Conservation (phyloP, 2,329 filamentous ascomycete genomes). For the Tolypocladium paradoxum region DNA sequence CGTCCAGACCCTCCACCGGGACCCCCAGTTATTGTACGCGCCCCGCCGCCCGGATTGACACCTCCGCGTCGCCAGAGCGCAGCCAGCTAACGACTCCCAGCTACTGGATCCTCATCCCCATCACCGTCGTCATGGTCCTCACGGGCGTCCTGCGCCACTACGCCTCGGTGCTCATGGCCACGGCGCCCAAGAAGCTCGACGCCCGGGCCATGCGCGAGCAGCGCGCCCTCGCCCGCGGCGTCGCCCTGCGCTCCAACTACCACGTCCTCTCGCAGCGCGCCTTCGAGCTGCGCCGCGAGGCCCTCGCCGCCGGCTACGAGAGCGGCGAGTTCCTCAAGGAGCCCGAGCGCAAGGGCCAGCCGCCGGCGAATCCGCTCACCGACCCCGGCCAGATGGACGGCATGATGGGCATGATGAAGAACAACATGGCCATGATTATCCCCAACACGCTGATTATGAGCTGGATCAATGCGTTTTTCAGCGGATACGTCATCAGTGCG, state of each 20-base stretch:
- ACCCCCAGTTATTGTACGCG: constrained; percentile 95
- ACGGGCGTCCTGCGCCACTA: constrained; percentile 96
- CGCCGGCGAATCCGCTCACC: constrained; percentile 84
- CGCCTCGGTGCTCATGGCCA: constrained; percentile 81
- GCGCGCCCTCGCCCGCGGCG: constrained; percentile 69
- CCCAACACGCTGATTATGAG: constrained; percentile 99
- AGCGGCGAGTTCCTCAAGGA: constrained; percentile 83
- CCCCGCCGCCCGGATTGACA: not conserved
- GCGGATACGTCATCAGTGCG: constrained; percentile 89
- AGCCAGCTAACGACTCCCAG: constrained; percentile 32
- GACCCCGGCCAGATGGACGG: constrained; percentile 97
- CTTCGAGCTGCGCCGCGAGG: constrained; percentile 72
- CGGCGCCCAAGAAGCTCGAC: constrained; percentile 71
- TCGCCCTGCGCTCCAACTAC: constrained; percentile 75
- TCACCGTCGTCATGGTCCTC: constrained; percentile 94
- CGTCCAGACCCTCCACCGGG: constrained; percentile 92
- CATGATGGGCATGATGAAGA: constrained; percentile 99
- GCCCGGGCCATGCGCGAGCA: constrained; percentile 74
- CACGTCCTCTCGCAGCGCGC: constrained; percentile 66
- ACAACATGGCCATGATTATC: constrained; percentile 99
- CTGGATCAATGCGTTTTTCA: constrained; percentile 99
- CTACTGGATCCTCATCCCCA: constrained; percentile 98
- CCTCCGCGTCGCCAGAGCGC: not conserved
- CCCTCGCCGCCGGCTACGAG: constrained; percentile 71
- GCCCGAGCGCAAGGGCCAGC: constrained; percentile 74